These are phyloP conservation scores for Aureobasidium uvarum DNA, from an alignment of 2,329 filamentous ascomycete genomes.

Conservation along the genomic window DNA sequence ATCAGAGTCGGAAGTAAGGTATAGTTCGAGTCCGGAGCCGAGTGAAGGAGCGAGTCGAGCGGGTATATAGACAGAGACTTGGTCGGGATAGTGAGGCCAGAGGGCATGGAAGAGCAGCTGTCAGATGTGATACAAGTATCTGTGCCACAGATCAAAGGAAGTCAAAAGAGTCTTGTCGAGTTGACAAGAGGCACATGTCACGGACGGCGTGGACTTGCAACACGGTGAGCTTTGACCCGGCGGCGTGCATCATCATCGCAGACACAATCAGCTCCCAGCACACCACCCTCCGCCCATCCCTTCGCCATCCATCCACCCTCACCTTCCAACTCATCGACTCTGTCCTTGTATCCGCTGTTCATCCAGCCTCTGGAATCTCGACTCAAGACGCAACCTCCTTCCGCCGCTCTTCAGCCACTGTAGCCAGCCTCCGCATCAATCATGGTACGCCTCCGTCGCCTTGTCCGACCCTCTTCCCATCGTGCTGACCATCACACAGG, in stretches of 20 bases:
- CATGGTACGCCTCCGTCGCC: conserved; percentile 23
- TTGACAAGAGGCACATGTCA: conserved; percentile 5
- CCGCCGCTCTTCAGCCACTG: neutral
- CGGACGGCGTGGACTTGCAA: neutral
- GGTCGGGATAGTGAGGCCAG: neutral
- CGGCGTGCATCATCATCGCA: conserved; percentile 16
- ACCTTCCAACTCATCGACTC: neutral
- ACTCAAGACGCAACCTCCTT: neutral
- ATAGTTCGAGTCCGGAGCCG: conserved; percentile 24
- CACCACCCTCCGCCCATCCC: neutral
- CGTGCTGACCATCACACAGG: conserved; percentile 49
- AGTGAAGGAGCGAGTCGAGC: conserved; percentile 6
- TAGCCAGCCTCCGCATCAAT: neutral
- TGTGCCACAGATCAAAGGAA: neutral
- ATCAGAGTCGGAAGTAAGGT: neutral
- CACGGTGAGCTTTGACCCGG: conserved; percentile 3
- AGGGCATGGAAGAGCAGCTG: too few species aligned
- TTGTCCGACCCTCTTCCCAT: neutral
- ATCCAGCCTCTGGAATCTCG: neutral
- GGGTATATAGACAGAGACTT: neutral
- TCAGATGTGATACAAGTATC: neutral
- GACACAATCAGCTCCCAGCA: conserved; percentile 4
- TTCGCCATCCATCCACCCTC: conserved; percentile 4
- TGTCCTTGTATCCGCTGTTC: neutral
- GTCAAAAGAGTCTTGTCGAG: neutral